Evolutionary conservation across 2,329 filamentous ascomycete genomes (phyloP).

Genomic region (Endothia cerciana): DNA sequence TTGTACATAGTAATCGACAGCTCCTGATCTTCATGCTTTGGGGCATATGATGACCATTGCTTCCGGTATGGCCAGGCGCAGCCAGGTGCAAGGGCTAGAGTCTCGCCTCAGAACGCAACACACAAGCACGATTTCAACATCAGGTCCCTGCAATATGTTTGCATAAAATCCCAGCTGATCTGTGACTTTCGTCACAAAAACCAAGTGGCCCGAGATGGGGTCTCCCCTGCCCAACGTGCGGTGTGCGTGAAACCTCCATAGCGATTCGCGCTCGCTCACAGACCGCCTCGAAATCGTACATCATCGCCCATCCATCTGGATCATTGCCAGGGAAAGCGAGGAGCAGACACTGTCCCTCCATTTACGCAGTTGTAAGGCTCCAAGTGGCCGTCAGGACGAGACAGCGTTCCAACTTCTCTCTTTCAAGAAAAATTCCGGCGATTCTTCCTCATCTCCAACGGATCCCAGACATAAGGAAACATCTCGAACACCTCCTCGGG

Average conservation of each 20-base stretch:
- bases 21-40: constrained; percentile 11
- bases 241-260: too few relatives aligned
- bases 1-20: constrained; percentile 27
- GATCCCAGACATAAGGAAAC: constrained; percentile 23
- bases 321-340: neutral
- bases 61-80: neutral
- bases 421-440: constrained; percentile 25
- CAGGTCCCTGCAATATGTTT: neutral
- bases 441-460: constrained; percentile 23
- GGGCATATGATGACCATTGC: neutral
- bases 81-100: neutral
- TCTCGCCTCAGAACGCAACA: neutral
- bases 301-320: neutral
- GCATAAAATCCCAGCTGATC: neutral
- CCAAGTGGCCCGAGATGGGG: neutral
- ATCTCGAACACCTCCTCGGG: constrained; percentile 26
- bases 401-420: neutral
- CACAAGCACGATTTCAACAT: neutral
- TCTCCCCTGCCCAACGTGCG: neutral
- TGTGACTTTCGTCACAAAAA: neutral
- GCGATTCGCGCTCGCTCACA: too few relatives aligned
- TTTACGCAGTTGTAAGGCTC: neutral
- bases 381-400: neutral
- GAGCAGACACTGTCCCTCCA: neutral
- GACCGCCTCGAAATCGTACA: too few relatives aligned